Base-by-base conservation (phyloP, 805 yeast genomes). In the Lachancea sp. region DNA sequence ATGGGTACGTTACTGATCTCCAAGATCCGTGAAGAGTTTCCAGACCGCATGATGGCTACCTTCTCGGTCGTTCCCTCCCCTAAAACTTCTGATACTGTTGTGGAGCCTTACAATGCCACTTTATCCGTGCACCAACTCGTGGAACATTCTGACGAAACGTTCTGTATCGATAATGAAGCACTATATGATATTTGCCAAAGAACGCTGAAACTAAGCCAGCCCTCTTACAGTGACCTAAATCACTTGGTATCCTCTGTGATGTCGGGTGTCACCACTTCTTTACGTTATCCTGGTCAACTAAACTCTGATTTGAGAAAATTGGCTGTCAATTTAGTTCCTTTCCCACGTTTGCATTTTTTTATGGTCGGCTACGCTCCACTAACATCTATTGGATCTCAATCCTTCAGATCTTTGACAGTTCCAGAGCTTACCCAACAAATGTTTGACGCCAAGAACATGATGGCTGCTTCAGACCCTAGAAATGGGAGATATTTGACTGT, bases 331-430 rank as follows among this genome's bases (percentile, higher is more conserved):
- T 73, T 88, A 67, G 95, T 88, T 45, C 96, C 96, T 39, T 88
- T 87, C 79, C 94, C 95, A 62, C 80, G 96, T 67, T 77, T 88
- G 60, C 96, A 88, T 68, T 88, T 88, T 72, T 88, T 88, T 67
- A 88, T 86, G 81, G 95, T 86, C 44, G 95, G 96, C 47, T 87
- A 84, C 64, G 96, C 96, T 28, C 96, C 96, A 49, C 74, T 88
- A 60, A 80, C 92, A 35, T 77, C 95, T 7, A 71, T 80, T 51
- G 83, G 83, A 41, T 76, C 95, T 16, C 80, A 82, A 60, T 78
- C 86, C 11, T 88, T 88, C 71, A 78, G 90, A 67, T 77, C 88
- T 24, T 72, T 84, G 56, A 77, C 88, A 31, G 96, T 88, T 36
- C 90, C 92, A 29, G 96, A 88, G 68, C 77, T 88, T 57, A 85